These are phyloP conservation scores for Suillus occidentalis DNA, from an alignment of 768 basidiomycete species.

Conservation along the genomic window DNA sequence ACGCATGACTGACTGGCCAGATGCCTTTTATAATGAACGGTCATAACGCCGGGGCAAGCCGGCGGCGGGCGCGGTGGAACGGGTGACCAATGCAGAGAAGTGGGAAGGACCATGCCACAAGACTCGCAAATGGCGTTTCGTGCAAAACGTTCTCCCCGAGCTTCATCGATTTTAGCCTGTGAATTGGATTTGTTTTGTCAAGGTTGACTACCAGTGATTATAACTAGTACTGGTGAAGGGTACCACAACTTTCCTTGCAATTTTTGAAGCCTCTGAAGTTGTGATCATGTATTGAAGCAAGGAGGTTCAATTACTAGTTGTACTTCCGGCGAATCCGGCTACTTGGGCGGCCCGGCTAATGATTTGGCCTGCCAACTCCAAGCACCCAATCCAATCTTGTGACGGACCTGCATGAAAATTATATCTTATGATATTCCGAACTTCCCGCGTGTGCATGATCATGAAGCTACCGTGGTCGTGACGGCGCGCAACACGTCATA, in stretches of 20 bases:
- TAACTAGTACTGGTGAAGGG: not conserved
- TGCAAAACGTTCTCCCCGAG: constrained; percentile 5
- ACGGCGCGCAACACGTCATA: constrained; percentile 39
- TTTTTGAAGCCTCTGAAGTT: not conserved
- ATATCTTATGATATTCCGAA: constrained; percentile 30
- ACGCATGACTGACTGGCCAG: not conserved
- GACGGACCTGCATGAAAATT: constrained; percentile 27
- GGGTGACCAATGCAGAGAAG: not conserved
- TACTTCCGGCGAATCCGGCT: not conserved
- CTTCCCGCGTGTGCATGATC: constrained; percentile 21
- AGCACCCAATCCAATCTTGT: constrained; percentile 12
- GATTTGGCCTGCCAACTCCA: not conserved
- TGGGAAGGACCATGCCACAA: not conserved
- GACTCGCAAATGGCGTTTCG: constrained; percentile 1
- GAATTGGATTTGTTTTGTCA: not conserved
- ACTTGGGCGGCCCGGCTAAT: not conserved
- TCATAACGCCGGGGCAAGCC: not conserved
- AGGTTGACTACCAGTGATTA: not conserved
- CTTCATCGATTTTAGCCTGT: not conserved
- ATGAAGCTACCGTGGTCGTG: not conserved
- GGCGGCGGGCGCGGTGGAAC: not conserved
- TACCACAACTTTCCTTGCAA: too few species aligned
- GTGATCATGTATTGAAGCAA: not conserved
- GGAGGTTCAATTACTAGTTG: too few species aligned
- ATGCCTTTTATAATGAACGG: constrained; percentile 2